Base-by-base conservation (phyloP, 2,329 filamentous ascomycete genomes). In the Penicillium sp. region DNA sequence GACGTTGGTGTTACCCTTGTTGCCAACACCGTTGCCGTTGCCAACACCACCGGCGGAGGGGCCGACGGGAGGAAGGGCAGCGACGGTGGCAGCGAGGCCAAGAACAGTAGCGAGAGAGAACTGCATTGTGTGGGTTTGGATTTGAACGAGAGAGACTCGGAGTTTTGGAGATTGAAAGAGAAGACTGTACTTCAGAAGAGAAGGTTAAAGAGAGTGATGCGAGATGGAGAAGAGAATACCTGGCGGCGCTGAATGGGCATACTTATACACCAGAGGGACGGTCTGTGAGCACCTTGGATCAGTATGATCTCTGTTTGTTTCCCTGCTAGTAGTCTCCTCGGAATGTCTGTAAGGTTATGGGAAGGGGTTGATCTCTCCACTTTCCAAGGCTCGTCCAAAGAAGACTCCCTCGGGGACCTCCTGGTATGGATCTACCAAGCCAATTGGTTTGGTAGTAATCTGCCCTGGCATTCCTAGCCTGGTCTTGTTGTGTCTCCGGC, bases 61-160 rank as follows among this genome's bases (percentile, higher is more conserved):
- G 26, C 40, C 54, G 13, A 41, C 34, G 44, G 55, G 55, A 36
- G 65, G 63, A 10, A 63, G 55, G 44, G 66, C 66, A 46, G 53
- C 58, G 35, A 55, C 66, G 38, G 64, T 56, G 58, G 60, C 60
- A 50, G 66, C 65, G 50, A 68, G 57, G 51, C 61, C 64, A 50
- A 67, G 61, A 46, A 68, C 54, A 51, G 65, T 51, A 54, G 60
- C 52, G 46, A 66, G 45, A 51, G 63, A 55, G 59, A 68, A 68
- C 60, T 68, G 59, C 66, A 69, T 69, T 68, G 54, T 67, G 62
- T 63, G 56, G 56, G 49, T 47, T 64, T 60, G 62, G 57, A 47
- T 47, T 56, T 61, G 51, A 61, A 62, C 49, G 60, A 60, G 57
- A 57, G 58, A 44, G 32, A 47, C 53, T 55, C 51, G 55, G 56